phyloP scores from a whole-genome alignment of 768 basidiomycete genomes.

The Leccinellum rugosiceps region DNA sequence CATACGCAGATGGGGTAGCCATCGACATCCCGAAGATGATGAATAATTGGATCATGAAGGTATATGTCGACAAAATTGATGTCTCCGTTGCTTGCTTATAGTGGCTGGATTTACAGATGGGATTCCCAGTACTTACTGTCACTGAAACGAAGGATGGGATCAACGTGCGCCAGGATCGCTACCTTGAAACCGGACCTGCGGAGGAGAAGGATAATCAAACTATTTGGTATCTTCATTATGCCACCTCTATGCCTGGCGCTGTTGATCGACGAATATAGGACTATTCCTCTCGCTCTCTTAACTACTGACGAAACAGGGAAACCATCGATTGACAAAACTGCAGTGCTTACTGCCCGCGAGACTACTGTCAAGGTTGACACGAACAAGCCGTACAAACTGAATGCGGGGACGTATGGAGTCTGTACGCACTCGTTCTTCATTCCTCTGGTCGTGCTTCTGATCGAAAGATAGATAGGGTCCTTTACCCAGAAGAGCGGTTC shows the following conservation, averaged over 20 bases:
- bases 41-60: constrained; percentile 90
- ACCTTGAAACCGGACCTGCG: constrained; percentile 80
- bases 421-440: constrained; percentile 51
- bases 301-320: constrained; percentile 61
- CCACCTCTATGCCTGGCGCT: not conserved
- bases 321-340: constrained; percentile 52
- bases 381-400: constrained; percentile 81
- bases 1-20: constrained; percentile 38
- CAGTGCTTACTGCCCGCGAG: constrained; percentile 68
- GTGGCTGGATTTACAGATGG: constrained; percentile 41
- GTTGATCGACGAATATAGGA: constrained; percentile 42
- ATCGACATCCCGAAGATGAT: constrained; percentile 76
- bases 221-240: constrained; percentile 55
- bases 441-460: not conserved
- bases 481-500: constrained; percentile 80
- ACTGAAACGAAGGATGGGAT: constrained; percentile 73
- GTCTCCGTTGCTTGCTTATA: not conserved
- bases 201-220: constrained; percentile 84
- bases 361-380: constrained; percentile 69
- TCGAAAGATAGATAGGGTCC: constrained; percentile 62
- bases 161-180: constrained; percentile 83
- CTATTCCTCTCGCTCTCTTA: constrained; percentile 74
- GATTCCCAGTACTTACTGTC: constrained; percentile 89
- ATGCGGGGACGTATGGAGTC: constrained; percentile 84
- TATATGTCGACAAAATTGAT: constrained; percentile 17